These are phyloP conservation scores for Tetrahymena malaccensis DNA, from an alignment of 73 alveolate species.

Conservation along the genomic window DNA sequence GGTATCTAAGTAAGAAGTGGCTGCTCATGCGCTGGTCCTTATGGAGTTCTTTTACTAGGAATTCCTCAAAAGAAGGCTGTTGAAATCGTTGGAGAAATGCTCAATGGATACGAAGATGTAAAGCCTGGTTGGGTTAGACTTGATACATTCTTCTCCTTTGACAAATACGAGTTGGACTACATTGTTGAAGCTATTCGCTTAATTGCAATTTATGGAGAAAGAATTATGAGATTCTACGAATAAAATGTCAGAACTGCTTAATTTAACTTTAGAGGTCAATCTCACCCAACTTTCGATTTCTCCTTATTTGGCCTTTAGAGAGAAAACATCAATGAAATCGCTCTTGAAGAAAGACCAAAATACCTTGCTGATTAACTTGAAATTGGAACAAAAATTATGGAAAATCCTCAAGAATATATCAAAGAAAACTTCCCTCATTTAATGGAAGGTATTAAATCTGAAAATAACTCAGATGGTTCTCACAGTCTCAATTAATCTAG, in stretches of 20 bases:
- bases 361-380: neutral
- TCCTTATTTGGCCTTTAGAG: neutral
- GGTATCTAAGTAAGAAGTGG: neutral
- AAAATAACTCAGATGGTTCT: neutral
- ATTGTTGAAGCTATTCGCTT: neutral
- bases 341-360: neutral
- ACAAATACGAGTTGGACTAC: neutral
- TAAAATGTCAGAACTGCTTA: neutral
- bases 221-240: neutral
- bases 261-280: neutral
- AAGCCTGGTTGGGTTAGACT: neutral
- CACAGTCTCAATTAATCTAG: neutral
- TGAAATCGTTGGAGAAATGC: neutral
- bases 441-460: neutral
- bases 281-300: neutral
- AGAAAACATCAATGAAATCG: neutral
- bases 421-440: neutral
- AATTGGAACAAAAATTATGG: neutral
- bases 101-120: neutral
- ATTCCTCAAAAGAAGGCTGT: neutral
- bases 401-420: neutral
- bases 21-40: neutral
- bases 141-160: neutral
- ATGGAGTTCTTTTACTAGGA: neutral
- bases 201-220: neutral